Conservation (phyloP, 2,329 filamentous ascomycete genomes). For the Lachnellula willkommii region DNA sequence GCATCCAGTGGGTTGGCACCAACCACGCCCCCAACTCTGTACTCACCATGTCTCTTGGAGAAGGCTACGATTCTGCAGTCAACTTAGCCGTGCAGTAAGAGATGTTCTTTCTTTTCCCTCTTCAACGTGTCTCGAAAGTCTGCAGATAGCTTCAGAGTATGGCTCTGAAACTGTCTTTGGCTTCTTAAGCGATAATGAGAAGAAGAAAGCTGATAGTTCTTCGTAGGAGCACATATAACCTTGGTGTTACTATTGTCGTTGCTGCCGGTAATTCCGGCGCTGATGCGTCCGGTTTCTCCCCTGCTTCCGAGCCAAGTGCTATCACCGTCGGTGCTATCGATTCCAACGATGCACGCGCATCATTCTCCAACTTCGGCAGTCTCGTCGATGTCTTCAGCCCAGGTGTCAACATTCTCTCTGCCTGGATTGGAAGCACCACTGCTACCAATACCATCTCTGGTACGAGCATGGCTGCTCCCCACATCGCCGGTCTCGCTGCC, state of each 20-base stretch:
- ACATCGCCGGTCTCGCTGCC: constrained; percentile 62
- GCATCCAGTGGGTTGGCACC: constrained; percentile 34
- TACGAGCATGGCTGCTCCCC: constrained; percentile 62
- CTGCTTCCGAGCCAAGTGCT: constrained; percentile 43
- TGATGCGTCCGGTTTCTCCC: constrained; percentile 39
- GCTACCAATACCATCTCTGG: constrained; percentile 48
- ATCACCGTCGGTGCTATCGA: constrained; percentile 49
- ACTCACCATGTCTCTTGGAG: constrained; percentile 52
- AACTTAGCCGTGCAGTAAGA: constrained; percentile 38
- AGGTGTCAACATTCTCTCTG: constrained; percentile 41
- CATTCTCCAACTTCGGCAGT: constrained; percentile 47
- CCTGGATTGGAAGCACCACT: constrained; percentile 39
- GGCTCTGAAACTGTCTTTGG: constrained; percentile 38
- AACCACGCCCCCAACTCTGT: constrained; percentile 37
- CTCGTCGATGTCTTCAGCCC: constrained; percentile 48
- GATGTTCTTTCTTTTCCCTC: too few species aligned
- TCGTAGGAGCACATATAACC: neutral
- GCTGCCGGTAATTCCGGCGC: constrained; percentile 48
- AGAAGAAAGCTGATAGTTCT: too few species aligned
- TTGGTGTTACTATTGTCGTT: constrained; percentile 47
- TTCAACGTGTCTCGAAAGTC: too few species aligned
- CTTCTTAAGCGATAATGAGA: too few species aligned
- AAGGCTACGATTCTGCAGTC: constrained; percentile 39
- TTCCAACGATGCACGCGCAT: constrained; percentile 34
- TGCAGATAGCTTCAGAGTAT: too few species aligned